Conservation (phyloP, 257 asterid genomes). For the Penstemon davidsonii region DNA sequence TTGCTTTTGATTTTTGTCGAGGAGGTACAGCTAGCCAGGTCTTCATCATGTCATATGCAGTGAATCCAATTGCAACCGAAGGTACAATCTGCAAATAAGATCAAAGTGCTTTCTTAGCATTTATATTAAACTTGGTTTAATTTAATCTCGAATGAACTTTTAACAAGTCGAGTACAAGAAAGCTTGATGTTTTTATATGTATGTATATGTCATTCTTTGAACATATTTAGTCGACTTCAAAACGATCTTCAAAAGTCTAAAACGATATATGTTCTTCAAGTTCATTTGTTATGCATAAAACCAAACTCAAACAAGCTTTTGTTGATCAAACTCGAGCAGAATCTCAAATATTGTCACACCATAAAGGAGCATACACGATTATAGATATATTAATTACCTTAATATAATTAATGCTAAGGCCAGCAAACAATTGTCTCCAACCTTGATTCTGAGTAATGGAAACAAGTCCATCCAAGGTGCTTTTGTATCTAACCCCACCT, state of each 20-base stretch:
- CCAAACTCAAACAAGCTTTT: neutral
- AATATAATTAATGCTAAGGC: slow-evolving; percentile 91
- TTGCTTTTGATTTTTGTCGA: slow-evolving; percentile 58
- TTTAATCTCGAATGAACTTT: too few species aligned
- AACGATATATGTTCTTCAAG: too few species aligned
- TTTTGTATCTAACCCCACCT: slow-evolving; percentile 49
- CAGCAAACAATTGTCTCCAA: slow-evolving; percentile 88
- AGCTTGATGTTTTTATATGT: too few species aligned
- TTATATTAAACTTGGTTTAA: neutral
- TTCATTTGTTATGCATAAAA: too few species aligned
- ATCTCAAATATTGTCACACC: neutral
- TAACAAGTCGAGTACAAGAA: too few species aligned
- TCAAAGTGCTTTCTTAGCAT: neutral
- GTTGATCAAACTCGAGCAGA: neutral
- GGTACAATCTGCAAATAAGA: slow-evolving; percentile 72
- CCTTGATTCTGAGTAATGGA: slow-evolving; percentile 72
- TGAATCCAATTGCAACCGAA: slow-evolving; percentile 91
- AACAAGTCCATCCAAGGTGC: slow-evolving; percentile 72
- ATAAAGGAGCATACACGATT: neutral
- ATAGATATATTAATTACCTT: slow-evolving; percentile 47
- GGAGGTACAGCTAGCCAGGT: slow-evolving; percentile 77
- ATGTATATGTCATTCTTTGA: too few species aligned
- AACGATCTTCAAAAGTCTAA: too few species aligned
- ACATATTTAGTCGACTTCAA: too few species aligned
- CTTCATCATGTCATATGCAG: slow-evolving; percentile 85